Evolutionary conservation across 2,329 filamentous ascomycete genomes (phyloP), one percentile per base, ranked within the genome.

Genomic region (Diaporthe vaccinii): DNA sequence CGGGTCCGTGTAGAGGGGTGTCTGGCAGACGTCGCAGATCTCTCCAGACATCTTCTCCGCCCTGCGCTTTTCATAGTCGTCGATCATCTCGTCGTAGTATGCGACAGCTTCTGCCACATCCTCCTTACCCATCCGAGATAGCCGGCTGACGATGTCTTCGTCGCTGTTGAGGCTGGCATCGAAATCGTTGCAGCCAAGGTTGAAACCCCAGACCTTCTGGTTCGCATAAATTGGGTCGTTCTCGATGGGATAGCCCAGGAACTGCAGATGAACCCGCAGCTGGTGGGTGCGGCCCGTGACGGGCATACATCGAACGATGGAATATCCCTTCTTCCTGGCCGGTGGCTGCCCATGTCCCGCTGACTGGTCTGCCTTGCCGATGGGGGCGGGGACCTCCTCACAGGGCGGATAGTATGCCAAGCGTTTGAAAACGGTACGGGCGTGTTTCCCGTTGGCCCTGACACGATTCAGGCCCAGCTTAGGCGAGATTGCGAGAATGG

Each of bases 191-290:
- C 85, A 90, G 22, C 95, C 97, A 0, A 99, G 90, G 14, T 93
- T 89, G 0, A 93, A 87, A 0, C 97, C 97, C 88, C 98, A 99
- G 15, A 99, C 97, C 74, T 92, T 92, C 81, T 95, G 92, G 82
- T 99, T 99, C 80, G 95, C 95, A 83, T 99, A 99, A 79, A 99
- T 98, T 10, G 97, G 97, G 82, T 99, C 97, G 83, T 99, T 99
- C 78, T 95, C 93, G 79, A 99, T 98, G 2, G 97, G 97, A 82
- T 98, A 94, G 1, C 97, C 97, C 4, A 99, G 87, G 83, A 95
- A 98, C 82, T 99, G 97, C 22, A 99, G 89, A 81, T 99, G 97
- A 25, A 99, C 97, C 46, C 97, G 92, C 67, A 99, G 90, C 83
- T 99, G 97, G 81, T 99, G 97, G 17, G 97, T 99, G 69, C 97